phyloP scores from a whole-genome alignment of 2,329 filamentous ascomycete species.

The Cordyceps militaris region DNA sequence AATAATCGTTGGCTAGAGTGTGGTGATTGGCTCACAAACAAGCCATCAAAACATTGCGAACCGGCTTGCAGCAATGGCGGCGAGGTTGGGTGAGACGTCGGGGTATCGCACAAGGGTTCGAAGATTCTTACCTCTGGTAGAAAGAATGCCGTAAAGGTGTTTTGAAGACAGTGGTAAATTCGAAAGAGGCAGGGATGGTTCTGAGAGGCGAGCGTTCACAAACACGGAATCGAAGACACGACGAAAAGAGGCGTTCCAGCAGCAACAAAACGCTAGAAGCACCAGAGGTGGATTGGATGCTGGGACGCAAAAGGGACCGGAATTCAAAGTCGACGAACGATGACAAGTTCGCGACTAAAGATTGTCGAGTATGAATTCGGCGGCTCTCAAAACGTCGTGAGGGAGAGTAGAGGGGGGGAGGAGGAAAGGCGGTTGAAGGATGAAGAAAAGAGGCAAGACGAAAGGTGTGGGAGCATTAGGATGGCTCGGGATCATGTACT shows the following conservation, averaged over 20 bases:
- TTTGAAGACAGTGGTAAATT: not conserved
- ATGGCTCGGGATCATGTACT: constrained; percentile 11
- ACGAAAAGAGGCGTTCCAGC: constrained; percentile 9
- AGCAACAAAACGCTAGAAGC: constrained; percentile 21
- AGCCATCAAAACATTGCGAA: constrained; percentile 7
- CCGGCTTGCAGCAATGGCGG: not conserved
- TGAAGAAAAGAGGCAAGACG: constrained; percentile 19
- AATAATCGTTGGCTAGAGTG: not conserved
- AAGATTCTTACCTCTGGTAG: constrained; percentile 14
- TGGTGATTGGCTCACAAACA: not conserved
- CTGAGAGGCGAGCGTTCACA: constrained; percentile 14
- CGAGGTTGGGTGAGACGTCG: not conserved
- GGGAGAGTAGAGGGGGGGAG: constrained; percentile 16
- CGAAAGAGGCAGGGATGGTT: constrained; percentile 15
- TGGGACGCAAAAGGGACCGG: constrained; percentile 25
- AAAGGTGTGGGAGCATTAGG: constrained; percentile 16
- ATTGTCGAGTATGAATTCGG: constrained; percentile 12
- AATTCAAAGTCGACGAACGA: constrained; percentile 26
- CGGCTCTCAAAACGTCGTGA: constrained; percentile 29
- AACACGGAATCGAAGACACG: constrained; percentile 5
- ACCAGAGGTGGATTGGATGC: constrained; percentile 13
- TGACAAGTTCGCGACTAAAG: constrained; percentile 13
- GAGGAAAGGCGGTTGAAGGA: constrained; percentile 17
- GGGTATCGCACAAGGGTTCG: not conserved
- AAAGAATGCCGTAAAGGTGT: constrained; percentile 13